Evolutionary conservation across 2,329 filamentous ascomycete species (phyloP), one percentile per base, ranked within the genome.

Genomic region (Botrytis squamosa): DNA sequence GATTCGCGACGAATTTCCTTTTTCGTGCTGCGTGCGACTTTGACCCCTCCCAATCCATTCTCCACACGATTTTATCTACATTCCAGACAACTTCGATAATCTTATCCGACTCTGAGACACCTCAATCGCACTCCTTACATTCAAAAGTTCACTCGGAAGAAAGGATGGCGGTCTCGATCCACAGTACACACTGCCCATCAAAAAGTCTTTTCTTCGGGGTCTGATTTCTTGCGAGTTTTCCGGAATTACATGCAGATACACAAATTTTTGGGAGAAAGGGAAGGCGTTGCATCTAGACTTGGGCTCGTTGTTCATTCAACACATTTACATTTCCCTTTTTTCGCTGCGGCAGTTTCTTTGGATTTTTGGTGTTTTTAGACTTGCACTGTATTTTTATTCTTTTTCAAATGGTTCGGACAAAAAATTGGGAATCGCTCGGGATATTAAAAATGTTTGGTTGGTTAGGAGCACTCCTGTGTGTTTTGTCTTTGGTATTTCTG

Each of bases 241-340:
- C 49, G 64, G 71, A 69, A 62, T 62, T 69, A 42, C 52, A 68
- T 44, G 62, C 70, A 72, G 62, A 72, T 44, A 59, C 4, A 68
- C 64, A 38, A 74, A 59, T 64, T 59, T 57, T 55, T 65, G 40
- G 72, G 67, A 63, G 73, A 52, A 68, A 71, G 73, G 69, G 33
- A 71, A 57, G 77, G 77, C 76, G 76, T 78, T 79, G 71, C 76
- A 79, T 78, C 72, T 78, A 78, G 77, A 79, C 49, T 73, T 66
- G 76, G 71, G 71, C 64, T 22, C 40, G 64, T 72, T 72, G 71
- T 72, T 72, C 71, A 72, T 62, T 72, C 71, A 72, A 72, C 71
- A 68, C 66, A 65, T 71, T 57, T 59, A 65, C 57, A 46, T 73
- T 70, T 73, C 36, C 42, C n/a, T 69, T 68, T 49, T 64, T 64